These are phyloP conservation scores for Friedmanniomyces simplex DNA, from an alignment of 495 filamentous ascomycete species.

Conservation along the genomic window DNA sequence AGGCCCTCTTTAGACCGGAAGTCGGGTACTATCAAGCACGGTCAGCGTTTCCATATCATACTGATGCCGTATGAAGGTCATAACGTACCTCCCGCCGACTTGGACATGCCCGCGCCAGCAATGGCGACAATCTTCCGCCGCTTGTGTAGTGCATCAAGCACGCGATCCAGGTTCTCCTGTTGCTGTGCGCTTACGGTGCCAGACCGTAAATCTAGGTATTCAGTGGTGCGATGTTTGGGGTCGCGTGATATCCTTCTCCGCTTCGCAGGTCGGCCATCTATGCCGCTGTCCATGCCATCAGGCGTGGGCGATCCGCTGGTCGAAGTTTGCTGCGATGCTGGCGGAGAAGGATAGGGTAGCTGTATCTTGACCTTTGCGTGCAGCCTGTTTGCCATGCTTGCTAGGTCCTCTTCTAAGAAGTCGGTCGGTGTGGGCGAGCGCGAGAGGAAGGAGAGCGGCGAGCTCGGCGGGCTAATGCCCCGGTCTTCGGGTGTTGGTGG, in stretches of 20 bases:
- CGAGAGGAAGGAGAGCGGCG: slow-evolving; percentile 44
- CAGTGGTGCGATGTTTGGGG: slow-evolving; percentile 63
- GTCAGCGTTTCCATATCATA: background rate
- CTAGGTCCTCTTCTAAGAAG: slow-evolving; percentile 20
- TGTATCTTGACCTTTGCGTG: background rate
- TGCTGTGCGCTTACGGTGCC: slow-evolving; percentile 35
- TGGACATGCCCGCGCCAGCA: slow-evolving; percentile 92
- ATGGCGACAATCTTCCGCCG: slow-evolving; percentile 95
- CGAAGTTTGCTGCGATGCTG: slow-evolving; percentile 48
- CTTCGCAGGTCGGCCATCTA: slow-evolving; percentile 55
- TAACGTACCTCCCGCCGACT: slow-evolving; percentile 82
- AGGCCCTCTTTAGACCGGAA: slow-evolving; percentile 86
- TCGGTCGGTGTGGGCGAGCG: slow-evolving; percentile 49
- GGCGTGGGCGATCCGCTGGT: slow-evolving; percentile 28
- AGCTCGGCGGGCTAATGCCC: slow-evolving; percentile 32
- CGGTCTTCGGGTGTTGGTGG: background rate
- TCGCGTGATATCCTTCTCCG: slow-evolving; percentile 53
- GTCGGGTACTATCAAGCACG: slow-evolving; percentile 62
- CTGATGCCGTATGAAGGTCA: background rate
- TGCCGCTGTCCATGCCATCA: slow-evolving; percentile 21
- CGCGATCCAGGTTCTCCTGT: slow-evolving; percentile 49
- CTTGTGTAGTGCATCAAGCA: slow-evolving; percentile 68
- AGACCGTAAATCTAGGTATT: slow-evolving; percentile 59
- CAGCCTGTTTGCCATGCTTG: background rate
- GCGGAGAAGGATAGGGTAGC: slow-evolving; percentile 40